Evolutionary conservation across 441 rosid species (phyloP).

Genomic region (Brassica hybrid): DNA sequence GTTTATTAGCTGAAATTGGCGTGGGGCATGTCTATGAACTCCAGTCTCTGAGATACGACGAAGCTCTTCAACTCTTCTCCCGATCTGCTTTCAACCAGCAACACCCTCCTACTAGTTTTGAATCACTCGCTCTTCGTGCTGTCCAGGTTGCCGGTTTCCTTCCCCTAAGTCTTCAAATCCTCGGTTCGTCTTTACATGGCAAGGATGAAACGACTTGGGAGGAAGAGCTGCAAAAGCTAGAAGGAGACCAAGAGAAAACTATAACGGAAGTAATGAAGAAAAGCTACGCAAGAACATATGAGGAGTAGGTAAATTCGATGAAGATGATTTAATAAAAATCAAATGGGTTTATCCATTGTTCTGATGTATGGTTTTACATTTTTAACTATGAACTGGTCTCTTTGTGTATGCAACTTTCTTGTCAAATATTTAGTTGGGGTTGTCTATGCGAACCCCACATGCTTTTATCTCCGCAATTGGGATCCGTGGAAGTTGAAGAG

Average conservation of each 20-base stretch:
- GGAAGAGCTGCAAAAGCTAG: conserved; percentile 9
- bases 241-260: conserved; percentile 22
- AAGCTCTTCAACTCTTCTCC: conserved; percentile 24
- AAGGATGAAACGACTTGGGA: conserved; percentile 8
- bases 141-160: neutral
- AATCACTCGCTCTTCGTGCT: conserved; percentile 23
- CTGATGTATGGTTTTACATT: neutral
- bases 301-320: neutral
- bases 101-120: conserved; percentile 11
- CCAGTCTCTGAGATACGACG: conserved; percentile 16
- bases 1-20: conserved; percentile 7
- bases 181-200: conserved; percentile 9
- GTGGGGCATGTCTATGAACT: conserved; percentile 25
- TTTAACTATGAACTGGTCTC: neutral
- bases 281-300: neutral
- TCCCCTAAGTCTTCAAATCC: conserved; percentile 1
- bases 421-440: neutral
- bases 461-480: neutral
- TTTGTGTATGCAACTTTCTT: neutral
- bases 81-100: neutral
- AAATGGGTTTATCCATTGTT: neutral
- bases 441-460: conserved; percentile 1
- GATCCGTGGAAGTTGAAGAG: neutral
- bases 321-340: neutral
- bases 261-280: neutral